Evolutionary conservation across 2,329 filamentous ascomycete species (phyloP).

Genomic region (Diaporthe amygdali): DNA sequence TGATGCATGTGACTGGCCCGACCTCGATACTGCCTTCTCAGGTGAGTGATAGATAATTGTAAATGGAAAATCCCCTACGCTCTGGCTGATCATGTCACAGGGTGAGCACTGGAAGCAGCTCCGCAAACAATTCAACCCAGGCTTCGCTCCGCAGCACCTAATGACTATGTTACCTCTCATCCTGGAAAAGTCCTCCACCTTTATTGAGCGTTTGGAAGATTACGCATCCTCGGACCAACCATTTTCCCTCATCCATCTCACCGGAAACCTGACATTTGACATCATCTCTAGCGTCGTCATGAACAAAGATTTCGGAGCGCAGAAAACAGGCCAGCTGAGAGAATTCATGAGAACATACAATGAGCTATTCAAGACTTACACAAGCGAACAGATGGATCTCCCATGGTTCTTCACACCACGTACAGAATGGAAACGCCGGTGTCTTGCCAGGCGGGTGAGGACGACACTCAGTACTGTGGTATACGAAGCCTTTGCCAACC

Average conservation of each 20-base stretch:
- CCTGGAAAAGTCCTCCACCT: conserved; percentile 37
- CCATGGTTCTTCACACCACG: not conserved
- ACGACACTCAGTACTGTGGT: not conserved
- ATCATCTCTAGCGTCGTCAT: conserved; percentile 32
- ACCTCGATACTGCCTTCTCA: not conserved
- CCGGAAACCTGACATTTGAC: conserved; percentile 42
- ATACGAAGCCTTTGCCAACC: not conserved
- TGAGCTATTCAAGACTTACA: not conserved
- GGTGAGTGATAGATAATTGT: not conserved
- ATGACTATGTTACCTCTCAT: conserved; percentile 41
- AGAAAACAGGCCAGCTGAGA: not conserved
- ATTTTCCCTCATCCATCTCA: conserved; percentile 33
- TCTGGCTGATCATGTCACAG: no score
- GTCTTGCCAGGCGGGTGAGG: not conserved
- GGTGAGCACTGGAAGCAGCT: conserved; percentile 37
- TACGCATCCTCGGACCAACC: conserved; percentile 32
- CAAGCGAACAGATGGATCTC: not conserved
- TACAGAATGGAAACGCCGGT: not conserved
- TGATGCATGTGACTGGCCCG: conserved; percentile 1
- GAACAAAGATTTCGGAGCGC: not conserved
- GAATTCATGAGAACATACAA: not conserved
- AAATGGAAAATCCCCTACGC: no score
- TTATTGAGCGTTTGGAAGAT: conserved; percentile 36
- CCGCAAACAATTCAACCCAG: conserved; percentile 42
- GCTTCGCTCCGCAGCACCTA: conserved; percentile 43